Evolutionary conservation across 495 filamentous ascomycete species (phyloP), one percentile per base, ranked within the genome.

Genomic region (Podospora pseudopauciseta): DNA sequence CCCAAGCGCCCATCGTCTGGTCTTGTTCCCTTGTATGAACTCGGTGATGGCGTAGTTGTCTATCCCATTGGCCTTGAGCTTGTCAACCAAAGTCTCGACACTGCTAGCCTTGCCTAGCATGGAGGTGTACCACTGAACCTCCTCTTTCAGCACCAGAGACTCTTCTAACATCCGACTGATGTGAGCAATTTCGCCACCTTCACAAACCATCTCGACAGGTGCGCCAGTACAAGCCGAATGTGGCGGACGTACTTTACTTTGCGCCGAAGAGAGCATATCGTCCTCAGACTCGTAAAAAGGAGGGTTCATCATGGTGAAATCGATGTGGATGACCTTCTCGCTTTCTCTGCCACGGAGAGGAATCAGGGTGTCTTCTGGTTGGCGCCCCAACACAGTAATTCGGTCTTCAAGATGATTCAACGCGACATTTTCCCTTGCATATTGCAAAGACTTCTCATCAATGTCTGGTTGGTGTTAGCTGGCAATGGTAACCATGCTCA

Each of bases 281-380:
- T 84, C 77, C 19, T 84, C 80, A 3, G 92, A 94, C 23, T 84
- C 72, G 80, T 97, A 97, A 80, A 99, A 99, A 0, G 95, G 95
- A 1, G 95, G 95, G 71, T 99, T 99, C 78, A 89, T 93, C 88
- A 97, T 96, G 60, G 87, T 89, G 74, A 98, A 97, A 76, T 97
- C 91, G 49, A 96, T 83, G 4, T 75, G 79, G 55, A 86, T 78
- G n/a, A 88, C 63, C 4, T 77, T 79, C 2, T 91, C 73, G 0
- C 81, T 79, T 32, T 86, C 80, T 5, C 56, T 58, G 15, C 39
- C 56, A 27, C n/a, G 56, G 3, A 87, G 76, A 0, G 92, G 88
- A 9, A 97, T 83, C 1, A 97, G 81, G 0, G 80, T 64, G 63
- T 83, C 86, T 5, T 79, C 72, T 0, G 82, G 44, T 1, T 77